Evolutionary conservation across 208 protist species (phyloP), one percentile per base, ranked within the genome.

Genomic region (Trypanosomatidae sp.): DNA sequence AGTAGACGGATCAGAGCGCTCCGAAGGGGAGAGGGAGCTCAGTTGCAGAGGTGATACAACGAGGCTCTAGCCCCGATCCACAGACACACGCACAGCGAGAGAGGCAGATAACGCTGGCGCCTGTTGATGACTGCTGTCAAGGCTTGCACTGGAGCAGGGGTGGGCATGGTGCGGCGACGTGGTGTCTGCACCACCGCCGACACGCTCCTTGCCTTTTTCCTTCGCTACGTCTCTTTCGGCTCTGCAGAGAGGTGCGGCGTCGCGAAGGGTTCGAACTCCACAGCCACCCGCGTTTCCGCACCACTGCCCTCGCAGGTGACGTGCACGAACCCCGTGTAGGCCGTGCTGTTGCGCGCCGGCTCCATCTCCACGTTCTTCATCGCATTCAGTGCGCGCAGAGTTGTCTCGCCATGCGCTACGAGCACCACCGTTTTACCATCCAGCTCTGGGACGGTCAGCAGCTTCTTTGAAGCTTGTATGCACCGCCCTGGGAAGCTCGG

Each of bases 381-480:
- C 1, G 80, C 75, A 33, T 86, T 44, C 55, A 77, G 74, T 68
- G 76, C 84, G 5, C 69, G 73, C 62, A 77, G 28, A 30, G 68
- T 73, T 36, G 79, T 84, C 65, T 85, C 79, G 4, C 84, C 84
- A 67, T 88, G 84, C 2, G 60, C 80, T 8, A 85, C 77, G 4
- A 81, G 33, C 25, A 88, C 55, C 17, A 88, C 80, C n/a, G 70
- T 79, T 66, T 86, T 89, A 43, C 76, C 76, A 36, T 83, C 81
- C 49, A 89, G 69, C 33, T 43, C 59, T 19, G 81, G 67, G 28
- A 64, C 30, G 0, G 33, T 19, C 44, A 82, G 47, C 19, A 89
- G 74, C 43, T 71, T 39, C 56, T 69, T 12, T 7, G 79, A 77
- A 6, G 64, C 84, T 9, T 55, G 55, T n/a, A 39, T 25, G 49